A percentile compares a stretch with the other conserved stretches of the same genome.
Conservation (phyloP, 345 rosid species). For the Noccaea caerulescens region DNA sequence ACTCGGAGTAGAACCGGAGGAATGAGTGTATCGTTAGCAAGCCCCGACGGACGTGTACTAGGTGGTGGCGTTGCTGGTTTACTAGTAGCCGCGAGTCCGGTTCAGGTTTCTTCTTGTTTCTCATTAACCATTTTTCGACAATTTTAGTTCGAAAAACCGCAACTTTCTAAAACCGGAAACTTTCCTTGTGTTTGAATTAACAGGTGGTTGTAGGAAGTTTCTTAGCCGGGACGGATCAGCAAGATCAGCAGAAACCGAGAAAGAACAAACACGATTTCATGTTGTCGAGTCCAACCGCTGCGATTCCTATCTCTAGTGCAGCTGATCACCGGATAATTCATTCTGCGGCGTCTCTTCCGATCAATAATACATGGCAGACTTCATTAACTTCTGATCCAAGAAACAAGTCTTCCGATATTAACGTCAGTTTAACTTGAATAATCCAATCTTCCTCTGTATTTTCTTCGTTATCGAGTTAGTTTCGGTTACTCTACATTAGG, state of each 20-base stretch:
- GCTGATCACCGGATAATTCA: conserved; percentile 38
- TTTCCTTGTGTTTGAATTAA: conserved; percentile 19
- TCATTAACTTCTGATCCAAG: conserved; percentile 40
- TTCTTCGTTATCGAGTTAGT: neutral
- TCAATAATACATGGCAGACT: conserved; percentile 36
- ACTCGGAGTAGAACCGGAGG: conserved; percentile 94
- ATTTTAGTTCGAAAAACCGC: neutral
- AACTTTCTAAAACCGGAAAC: neutral
- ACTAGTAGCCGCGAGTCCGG: conserved; percentile 88
- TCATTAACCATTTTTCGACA: neutral
- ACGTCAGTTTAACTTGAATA: conserved; percentile 34
- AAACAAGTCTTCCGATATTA: conserved; percentile 33
- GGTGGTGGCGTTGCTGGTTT: conserved; percentile 97
- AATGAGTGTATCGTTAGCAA: conserved; percentile 90
- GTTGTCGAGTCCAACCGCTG: conserved; percentile 43
- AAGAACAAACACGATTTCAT: conserved; percentile 58
- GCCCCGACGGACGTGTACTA: conserved; percentile 95
- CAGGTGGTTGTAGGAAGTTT: conserved; percentile 97
- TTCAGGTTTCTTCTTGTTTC: conserved; percentile 57
- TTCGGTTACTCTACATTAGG: conserved; percentile 4
- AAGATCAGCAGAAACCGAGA: conserved; percentile 73
- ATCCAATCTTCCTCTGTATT: conserved; percentile 14
- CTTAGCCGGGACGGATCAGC: conserved; percentile 65
- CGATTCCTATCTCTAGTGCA: conserved; percentile 43
- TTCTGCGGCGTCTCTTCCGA: conserved; percentile 29